Base-by-base conservation (phyloP, 2,329 filamentous ascomycete genomes). In the Pestalotiopsis sp. region DNA sequence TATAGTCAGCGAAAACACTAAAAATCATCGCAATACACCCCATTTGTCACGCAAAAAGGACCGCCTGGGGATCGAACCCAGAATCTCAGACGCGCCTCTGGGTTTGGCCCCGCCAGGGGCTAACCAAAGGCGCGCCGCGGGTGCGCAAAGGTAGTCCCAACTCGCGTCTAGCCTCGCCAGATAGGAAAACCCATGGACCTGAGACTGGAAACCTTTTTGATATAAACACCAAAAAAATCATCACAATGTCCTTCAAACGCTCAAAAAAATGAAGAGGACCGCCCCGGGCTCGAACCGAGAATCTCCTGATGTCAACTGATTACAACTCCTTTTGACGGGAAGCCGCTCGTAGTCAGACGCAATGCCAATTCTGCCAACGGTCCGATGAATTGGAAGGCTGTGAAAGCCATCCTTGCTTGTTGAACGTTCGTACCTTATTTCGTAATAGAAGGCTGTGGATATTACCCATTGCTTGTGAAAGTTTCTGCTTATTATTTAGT, bases 1-100 rank as follows among this genome's bases (percentile, higher is more conserved):
- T 36, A 36, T 36, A 9, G 31, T 9, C 6, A 23, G 23, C 2
- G 17, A 52, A 52, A 52, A 52, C 45, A n/a, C 45, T 20, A 52
- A 52, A 49, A 49, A 49, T 49, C 45, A 49, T 49, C 45, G 14
- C 17, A 7, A 49, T 17, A 20, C 13, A 14, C 45, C 6, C 14
- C 45, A 49, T 7, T n/a, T 49, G 27, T 27, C 4, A 27, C 27
- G 4, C 27, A 27, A 27, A 65, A 12, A 68, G 58, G 64, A 59
- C 68, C 57, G 49, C 64, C 68, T 69, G 68, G 68, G 68, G 68
- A 25, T 69, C 68, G 68, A 69, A 69, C 68, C 68, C 65, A 69
- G 68, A 69, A 69, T 69, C 68, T 67, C 68, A 27, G 25, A 27
- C 25, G 25, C 25, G 25, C 25, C 25, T 25, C 25, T 25, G 25